phyloP scores from a whole-genome alignment of 2,329 filamentous ascomycete species.

The Aspergillus niger region DNA sequence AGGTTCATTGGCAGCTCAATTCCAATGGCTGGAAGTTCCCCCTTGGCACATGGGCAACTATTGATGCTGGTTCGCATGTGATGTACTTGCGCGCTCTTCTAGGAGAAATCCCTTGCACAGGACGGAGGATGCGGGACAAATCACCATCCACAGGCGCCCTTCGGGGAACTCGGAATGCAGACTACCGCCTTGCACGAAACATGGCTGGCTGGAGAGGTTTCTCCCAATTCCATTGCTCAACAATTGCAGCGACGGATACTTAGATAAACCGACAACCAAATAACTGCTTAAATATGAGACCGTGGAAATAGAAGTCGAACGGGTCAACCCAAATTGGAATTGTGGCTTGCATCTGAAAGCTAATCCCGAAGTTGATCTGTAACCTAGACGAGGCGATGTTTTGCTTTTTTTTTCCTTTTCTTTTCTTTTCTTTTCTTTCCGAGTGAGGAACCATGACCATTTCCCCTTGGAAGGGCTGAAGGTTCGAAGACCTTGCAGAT shows the following conservation, averaged over 20 bases:
- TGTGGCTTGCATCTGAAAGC: not conserved
- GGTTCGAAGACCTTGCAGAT: not conserved
- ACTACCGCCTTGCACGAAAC: not conserved
- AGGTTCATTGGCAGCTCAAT: not conserved
- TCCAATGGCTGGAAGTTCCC: not conserved
- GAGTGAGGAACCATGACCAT: no score
- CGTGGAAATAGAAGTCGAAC: not conserved
- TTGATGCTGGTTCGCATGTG: not conserved
- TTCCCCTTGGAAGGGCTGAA: not conserved
- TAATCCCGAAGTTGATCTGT: not conserved
- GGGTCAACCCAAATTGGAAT: not conserved
- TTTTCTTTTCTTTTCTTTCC: no score
- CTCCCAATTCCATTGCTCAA: no score
- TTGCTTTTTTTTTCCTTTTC: no score
- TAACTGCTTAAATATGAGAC: not conserved
- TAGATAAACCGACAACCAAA: no score
- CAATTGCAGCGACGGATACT: no score
- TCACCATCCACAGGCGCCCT: not conserved
- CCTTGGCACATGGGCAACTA: not conserved
- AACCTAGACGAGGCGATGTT: not conserved
- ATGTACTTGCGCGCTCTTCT: not conserved
- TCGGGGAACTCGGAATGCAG: conserved; percentile 1
- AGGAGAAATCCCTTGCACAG: not conserved
- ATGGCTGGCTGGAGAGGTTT: not conserved
- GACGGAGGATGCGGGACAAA: not conserved